Conservation (phyloP, 805 yeast species). For the Myxozyma vanderwaltii region DNA sequence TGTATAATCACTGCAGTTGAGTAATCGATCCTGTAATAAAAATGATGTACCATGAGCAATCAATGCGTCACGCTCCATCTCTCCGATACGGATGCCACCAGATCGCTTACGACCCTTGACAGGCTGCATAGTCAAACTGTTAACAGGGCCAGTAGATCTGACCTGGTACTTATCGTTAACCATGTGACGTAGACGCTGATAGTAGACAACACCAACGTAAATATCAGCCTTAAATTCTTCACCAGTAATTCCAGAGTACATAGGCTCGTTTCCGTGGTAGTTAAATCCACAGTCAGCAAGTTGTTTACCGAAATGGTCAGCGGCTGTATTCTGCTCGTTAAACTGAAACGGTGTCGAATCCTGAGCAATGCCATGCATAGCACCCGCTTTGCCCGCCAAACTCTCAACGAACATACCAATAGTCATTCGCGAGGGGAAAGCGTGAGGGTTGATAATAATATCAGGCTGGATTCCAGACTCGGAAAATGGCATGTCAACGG, state of each 20-base stretch:
- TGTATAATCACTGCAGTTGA: constrained; percentile 94
- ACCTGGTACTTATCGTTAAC: constrained; percentile 99
- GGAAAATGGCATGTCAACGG: constrained; percentile 93
- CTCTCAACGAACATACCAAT: constrained; percentile 99
- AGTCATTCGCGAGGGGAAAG: constrained; percentile 99
- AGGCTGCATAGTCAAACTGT: constrained; percentile 97
- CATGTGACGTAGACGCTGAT: constrained; percentile 98
- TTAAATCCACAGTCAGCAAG: constrained; percentile 85
- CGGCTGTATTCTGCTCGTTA: constrained; percentile 90
- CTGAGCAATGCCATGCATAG: constrained; percentile 95
- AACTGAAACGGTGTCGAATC: constrained; percentile 97
- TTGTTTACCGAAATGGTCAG: constrained; percentile 96
- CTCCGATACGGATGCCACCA: constrained; percentile 99
- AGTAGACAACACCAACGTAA: constrained; percentile 94
- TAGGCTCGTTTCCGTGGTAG: constrained; percentile 97
- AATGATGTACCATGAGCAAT: constrained; percentile 98
- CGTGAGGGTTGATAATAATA: constrained; percentile 96
- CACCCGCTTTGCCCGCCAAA: constrained; percentile 98
- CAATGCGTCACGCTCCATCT: constrained; percentile 99
- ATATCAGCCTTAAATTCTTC: constrained; percentile 96
- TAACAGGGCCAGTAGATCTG: constrained; percentile 97
- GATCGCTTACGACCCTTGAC: constrained; percentile 98
- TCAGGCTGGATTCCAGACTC: constrained; percentile 98
- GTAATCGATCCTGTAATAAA: constrained; percentile 88
- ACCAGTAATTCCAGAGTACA: constrained; percentile 98